Evolutionary conservation across 2,329 filamentous ascomycete species (phyloP), one percentile per base, ranked within the genome.

Genomic region (Coccinonectria pachysandricola): DNA sequence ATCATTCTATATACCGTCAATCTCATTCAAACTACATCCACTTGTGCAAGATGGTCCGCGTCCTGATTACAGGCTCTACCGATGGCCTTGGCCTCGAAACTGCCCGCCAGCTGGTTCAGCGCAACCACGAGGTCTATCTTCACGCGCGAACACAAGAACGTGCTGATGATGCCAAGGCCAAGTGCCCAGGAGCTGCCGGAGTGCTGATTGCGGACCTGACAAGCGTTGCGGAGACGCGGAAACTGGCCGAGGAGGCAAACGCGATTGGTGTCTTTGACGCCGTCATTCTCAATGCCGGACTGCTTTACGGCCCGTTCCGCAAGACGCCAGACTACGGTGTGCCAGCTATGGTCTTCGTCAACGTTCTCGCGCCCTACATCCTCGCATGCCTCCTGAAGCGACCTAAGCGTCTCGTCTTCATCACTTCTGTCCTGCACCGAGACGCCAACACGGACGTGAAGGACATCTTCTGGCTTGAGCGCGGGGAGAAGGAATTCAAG

Each of bases 41-140:
- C 21, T 23, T 23, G 11, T 23, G 16, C n/a, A n/a, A 21, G 19
- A 42, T 45, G 42, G 39, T 27, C 12, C 40, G 40, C 12, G 36
- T 45, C 21, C 36, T 45, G 22, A 43, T 45, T 16, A 45, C 42
- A 4, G 42, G 42, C 5, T 43, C 42, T 14, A 36, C 37, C 13
- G 42, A 45, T n/a, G 42, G 42, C 20, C 37, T 45, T 17, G 42
- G 40, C 26, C 30, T 42, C 12, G 39, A 36, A 19, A 25, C 40
- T 18, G 40, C 42, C 17, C 39, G 39, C 12, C 40, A 42, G 16
- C 40, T 45, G 4, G 25, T 40, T 10, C 29, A 43, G 12, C 36
- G 34, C 12, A 36, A 35, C 12, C 35, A 45, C 23, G 28, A 31
- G 8, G 42, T 45, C 24, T 39, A 36, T 22, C 40, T 45, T 13